phyloP scores from a whole-genome alignment of 2,329 filamentous ascomycete genomes.

The Zymoseptoria passerinii region DNA sequence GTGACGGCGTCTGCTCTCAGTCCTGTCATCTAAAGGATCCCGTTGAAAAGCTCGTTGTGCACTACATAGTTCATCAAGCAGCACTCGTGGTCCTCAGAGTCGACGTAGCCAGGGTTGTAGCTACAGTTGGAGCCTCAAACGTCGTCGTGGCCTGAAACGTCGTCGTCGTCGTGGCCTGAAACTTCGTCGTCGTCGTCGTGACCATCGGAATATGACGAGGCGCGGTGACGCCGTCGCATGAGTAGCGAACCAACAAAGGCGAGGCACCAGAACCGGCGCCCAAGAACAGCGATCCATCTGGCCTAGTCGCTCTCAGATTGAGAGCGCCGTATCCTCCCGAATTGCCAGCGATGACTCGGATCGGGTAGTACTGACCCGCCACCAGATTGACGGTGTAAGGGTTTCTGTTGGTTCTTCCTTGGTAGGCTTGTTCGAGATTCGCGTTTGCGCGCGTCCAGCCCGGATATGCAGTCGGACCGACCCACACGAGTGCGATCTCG shows the following conservation, averaged over 20 bases:
- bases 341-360: background rate
- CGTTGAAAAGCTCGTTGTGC: too few species aligned
- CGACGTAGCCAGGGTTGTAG: too few species aligned
- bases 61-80: too few species aligned
- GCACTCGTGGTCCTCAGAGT: too few species aligned
- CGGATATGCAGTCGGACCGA: slow-evolving; percentile 14
- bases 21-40: too few species aligned
- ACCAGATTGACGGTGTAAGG: background rate
- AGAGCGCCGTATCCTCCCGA: background rate
- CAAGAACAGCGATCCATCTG: background rate
- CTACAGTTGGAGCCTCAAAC: too few species aligned
- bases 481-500: slow-evolving; percentile 21
- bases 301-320: background rate
- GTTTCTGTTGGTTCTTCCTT: background rate
- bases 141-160: too few species aligned
- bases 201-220: too few species aligned
- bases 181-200: too few species aligned
- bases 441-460: background rate
- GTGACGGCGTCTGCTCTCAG: too few species aligned
- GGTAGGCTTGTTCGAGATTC: background rate
- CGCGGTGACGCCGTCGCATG: background rate
- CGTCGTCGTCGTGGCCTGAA: too few species aligned
- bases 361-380: background rate
- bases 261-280: background rate
- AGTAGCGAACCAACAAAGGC: background rate